A percentile compares a stretch with the other conserved stretches of the same genome.
Evolutionary conservation across 2,329 filamentous ascomycete species (phyloP).

Genomic region (Colletotrichum coccodes): DNA sequence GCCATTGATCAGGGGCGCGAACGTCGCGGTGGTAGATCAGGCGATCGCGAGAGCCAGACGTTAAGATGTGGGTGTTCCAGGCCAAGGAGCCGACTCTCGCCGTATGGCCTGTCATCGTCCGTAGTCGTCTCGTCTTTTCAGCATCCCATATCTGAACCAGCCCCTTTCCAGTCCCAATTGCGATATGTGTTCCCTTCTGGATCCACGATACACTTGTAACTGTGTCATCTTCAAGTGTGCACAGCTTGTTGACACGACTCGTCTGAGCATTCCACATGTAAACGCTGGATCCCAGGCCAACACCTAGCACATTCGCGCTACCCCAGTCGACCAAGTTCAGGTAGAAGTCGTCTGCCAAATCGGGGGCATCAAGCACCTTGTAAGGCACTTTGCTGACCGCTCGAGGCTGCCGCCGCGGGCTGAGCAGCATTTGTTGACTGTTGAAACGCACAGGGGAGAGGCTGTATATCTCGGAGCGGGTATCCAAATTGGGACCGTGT

Average conservation of each 20-base stretch:
- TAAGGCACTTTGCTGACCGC: conserved; percentile 96
- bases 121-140: conserved; percentile 82
- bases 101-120: conserved; percentile 97
- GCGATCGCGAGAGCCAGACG: conserved; percentile 92
- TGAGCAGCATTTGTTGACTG: conserved; percentile 93
- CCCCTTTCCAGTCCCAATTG: conserved; percentile 94
- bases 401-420: conserved; percentile 86
- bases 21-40: conserved; percentile 97
- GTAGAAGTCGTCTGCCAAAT: conserved; percentile 97
- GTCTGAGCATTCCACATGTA: conserved; percentile 98
- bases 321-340: conserved; percentile 98
- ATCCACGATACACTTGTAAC: conserved; percentile 99
- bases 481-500: conserved; percentile 88
- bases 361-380: conserved; percentile 96
- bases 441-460: conserved; percentile 92
- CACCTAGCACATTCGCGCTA: conserved; percentile 91
- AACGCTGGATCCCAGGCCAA: conserved; percentile 90
- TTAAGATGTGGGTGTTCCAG: conserved; percentile 98
- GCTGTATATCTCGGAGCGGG: conserved; percentile 93
- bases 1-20: conserved; percentile 88
- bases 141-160: conserved; percentile 98
- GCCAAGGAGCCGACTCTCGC: conserved; percentile 92
- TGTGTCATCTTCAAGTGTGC: conserved; percentile 90
- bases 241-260: conserved; percentile 92
- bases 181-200: conserved; percentile 93